Base-by-base conservation (phyloP, 768 basidiomycete species). In the Galerina marginata region DNA sequence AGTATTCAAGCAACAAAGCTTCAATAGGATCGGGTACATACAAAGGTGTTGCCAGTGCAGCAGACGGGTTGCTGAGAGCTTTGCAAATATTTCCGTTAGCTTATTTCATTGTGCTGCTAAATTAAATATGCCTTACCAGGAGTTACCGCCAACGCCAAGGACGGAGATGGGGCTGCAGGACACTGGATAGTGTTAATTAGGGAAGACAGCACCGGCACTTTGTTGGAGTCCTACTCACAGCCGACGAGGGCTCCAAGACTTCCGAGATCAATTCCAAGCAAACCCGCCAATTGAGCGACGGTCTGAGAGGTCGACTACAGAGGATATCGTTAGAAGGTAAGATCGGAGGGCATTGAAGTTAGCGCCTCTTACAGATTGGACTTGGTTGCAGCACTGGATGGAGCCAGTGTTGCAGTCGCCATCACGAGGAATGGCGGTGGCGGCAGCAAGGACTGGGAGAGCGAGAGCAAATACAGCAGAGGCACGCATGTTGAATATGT, bases 401-500 rank as follows among this genome's bases (percentile, higher is more conserved):
- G 50, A 36, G 15, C 67, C 60, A 36, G 55, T 63, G 53, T 66
- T 56, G 51, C 65, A 68, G 45, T 56, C 33, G 2, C 61, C 60
- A 15, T 59, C 46, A 44, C 56, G 44, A 2, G 37, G 46, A 33
- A 61, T 47, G 25, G 49, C 50, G 39, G 54, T 62, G 53, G 63
- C 63, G 33, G 67, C 60, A 43, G 56, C 65, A 64, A 66, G 55
- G 65, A 62, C 49, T 43, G 65, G 65, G 58, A 64, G 59, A 54
- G 56, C 60, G 50, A 60, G 56, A 61, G 61, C 63, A 58, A 64
- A 58, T 56, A 60, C 20, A 56, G 62, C 58, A 55, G 60, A 58
- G 55, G 47, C 20, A 50, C 58, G 59, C 65, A 60, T 62, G 44
- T 53, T 48, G 44, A 47, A 40, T 53, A 33, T 16, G 57, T 39